Conservation (phyloP, 768 basidiomycete species). For the Leucosporidium scottii region DNA sequence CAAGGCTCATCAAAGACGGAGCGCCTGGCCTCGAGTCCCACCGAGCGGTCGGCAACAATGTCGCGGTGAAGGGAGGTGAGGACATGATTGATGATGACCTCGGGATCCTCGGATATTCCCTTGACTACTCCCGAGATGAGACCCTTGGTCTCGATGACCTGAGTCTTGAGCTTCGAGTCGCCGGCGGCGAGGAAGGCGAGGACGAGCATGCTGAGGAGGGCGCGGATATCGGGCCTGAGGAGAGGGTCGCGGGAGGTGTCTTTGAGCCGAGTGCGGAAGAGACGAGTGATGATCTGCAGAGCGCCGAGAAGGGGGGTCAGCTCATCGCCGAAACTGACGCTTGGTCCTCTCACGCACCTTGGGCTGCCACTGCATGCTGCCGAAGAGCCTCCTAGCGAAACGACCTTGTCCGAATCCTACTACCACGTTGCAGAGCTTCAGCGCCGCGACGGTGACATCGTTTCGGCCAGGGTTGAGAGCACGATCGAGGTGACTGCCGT, state of each 20-base stretch:
- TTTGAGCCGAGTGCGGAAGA: constrained; percentile 31
- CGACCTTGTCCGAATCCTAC: constrained; percentile 27
- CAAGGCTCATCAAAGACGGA: constrained; percentile 57
- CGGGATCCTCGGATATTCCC: constrained; percentile 61
- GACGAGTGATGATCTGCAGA: constrained; percentile 23
- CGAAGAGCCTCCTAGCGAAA: constrained; percentile 23
- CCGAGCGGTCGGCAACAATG: constrained; percentile 53
- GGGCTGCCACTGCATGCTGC: constrained; percentile 22
- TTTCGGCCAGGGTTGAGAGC: constrained; percentile 30
- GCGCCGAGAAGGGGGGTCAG: neutral
- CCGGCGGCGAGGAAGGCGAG: constrained; percentile 61
- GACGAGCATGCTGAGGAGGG: constrained; percentile 63
- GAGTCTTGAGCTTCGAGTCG: constrained; percentile 53
- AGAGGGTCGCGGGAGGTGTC: constrained; percentile 19
- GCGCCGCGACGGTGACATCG: constrained; percentile 29
- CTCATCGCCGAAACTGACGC: neutral
- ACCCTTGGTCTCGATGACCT: constrained; percentile 67
- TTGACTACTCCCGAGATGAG: constrained; percentile 64
- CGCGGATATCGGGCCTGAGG: constrained; percentile 61
- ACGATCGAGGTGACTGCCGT: constrained; percentile 25
- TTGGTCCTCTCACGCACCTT: constrained; percentile 8
- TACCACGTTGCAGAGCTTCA: constrained; percentile 27
- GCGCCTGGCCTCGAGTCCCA: constrained; percentile 62
- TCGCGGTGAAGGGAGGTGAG: constrained; percentile 54
- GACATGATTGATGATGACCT: constrained; percentile 54